Evolutionary conservation across 148 eudicot species (phyloP), one percentile per base, ranked within the genome.

Genomic region (Arbutus unedo): DNA sequence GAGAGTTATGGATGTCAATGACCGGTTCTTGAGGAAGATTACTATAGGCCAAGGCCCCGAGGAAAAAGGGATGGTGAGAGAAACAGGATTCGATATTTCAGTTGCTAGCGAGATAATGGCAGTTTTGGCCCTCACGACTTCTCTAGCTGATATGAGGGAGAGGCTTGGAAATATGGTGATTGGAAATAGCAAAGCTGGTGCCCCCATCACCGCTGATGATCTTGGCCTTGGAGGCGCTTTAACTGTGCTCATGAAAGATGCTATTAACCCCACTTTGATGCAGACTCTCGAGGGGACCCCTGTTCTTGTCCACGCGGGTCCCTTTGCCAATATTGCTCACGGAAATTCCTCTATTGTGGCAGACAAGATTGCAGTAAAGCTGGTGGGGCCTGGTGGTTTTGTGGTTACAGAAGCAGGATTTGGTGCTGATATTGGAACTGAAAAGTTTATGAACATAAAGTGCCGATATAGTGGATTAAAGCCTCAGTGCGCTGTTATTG

Each of bases 31-130:
- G 87, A 92, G 99, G 87, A 97, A 97, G 82, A 97, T 97, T 64
- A 87, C 93, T 7, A 62, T 97, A 48, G 99, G 99, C 50, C 97
- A 97, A 83, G 99, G 99, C 60, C 98, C 98, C 70, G 99, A 97
- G 45, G 99, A 97, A 79, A 97, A 97, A 87, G 99, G 99, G 53
- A 94, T 94, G 99, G 89, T 90, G 72, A 92, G 99, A 82, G 99
- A 97, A 89, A 97, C 99, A 18, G 99, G 93, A 45, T 97, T 97
- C 74, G 99, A 97, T 87, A 97, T 97, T 68, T 90, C 99, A 5
- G 99, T 97, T 82, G 99, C 98, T 81, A 97, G 99, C 86, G 99
- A 97, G 87, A 97, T 97, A 83, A 97, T 97, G 99, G 99, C 99
- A 50, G 99, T 97, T 87, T 85, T 97, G 83, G 98, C 99, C 38